Percentiles rank a stretch among this genome's conserved stretches.
Conservation (phyloP, 1,139 yeast genomes). For the Suhomyces bribrorum region DNA sequence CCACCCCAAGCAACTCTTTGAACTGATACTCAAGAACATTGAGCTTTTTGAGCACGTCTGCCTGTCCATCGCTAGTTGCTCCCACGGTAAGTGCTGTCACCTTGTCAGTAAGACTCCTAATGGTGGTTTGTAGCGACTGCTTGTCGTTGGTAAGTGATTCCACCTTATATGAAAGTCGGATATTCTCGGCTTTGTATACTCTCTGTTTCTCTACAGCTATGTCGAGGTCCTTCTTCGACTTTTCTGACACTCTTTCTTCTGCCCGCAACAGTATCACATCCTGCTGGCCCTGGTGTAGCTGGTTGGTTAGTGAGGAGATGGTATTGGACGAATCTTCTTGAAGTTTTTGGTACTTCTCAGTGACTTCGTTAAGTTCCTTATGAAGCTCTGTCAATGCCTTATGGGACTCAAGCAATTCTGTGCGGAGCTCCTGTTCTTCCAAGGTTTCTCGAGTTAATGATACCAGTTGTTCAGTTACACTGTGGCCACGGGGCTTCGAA, state of each 20-base stretch:
- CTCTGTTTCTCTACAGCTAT: constrained; percentile 51
- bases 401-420: constrained; percentile 23
- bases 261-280: constrained; percentile 24
- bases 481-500: constrained; percentile 12
- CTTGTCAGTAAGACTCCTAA: constrained; percentile 35
- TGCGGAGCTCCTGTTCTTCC: constrained; percentile 12
- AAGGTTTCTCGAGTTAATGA: constrained; percentile 9
- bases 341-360: constrained; percentile 23
- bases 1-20: constrained; percentile 38
- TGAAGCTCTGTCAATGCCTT: constrained; percentile 26
- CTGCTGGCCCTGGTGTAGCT: constrained; percentile 31
- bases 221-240: constrained; percentile 40
- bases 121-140: constrained; percentile 32
- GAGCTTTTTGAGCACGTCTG: constrained; percentile 19
- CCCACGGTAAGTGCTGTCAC: constrained; percentile 25
- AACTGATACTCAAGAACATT: constrained; percentile 38
- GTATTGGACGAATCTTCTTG: constrained; percentile 29
- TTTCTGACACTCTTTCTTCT: constrained; percentile 28
- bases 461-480: constrained; percentile 1
- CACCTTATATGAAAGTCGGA: constrained; percentile 41
- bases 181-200: constrained; percentile 50
- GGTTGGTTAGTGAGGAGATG: constrained; percentile 30
- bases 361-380: constrained; percentile 24
- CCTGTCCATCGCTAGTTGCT: constrained; percentile 16
- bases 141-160: constrained; percentile 44